These are phyloP conservation scores for Letharia columbiana DNA, from an alignment of 495 filamentous ascomycete species.

Conservation along the genomic window DNA sequence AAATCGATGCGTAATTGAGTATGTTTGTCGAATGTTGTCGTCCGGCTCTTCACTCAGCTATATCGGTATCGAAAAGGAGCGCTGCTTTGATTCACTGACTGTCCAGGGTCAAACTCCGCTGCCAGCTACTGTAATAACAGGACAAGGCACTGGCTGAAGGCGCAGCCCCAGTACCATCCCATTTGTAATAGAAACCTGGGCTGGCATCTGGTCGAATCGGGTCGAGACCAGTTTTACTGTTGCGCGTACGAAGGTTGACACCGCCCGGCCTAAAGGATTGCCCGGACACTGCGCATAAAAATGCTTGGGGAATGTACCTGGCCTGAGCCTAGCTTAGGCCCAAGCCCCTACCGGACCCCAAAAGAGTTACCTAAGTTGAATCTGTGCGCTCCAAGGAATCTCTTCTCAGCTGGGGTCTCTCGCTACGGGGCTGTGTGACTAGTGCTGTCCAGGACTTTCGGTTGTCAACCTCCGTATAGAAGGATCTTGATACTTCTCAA, in stretches of 20 bases:
- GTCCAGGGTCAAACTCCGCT: background rate
- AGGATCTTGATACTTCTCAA: background rate
- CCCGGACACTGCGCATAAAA: no score
- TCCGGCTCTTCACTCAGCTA: background rate
- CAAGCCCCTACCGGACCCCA: no score
- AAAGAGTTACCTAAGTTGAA: no score
- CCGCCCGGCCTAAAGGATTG: no score
- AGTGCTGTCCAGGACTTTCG: no score
- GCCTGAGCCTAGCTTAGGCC: no score
- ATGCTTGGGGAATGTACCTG: no score
- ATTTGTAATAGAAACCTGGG: background rate
- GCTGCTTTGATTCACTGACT: background rate
- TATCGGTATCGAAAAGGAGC: background rate
- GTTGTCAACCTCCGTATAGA: no score
- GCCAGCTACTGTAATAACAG: background rate
- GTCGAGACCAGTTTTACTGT: background rate
- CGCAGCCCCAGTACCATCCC: background rate
- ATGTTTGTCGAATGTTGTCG: background rate
- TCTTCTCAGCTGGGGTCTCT: no score
- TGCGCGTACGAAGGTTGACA: background rate
- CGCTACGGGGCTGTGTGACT: no score
- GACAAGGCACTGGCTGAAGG: background rate
- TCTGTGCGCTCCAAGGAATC: no score
- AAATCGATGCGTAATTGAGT: background rate
- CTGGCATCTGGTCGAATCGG: background rate